These are phyloP conservation scores for Calycina herbarum DNA, from an alignment of 2,329 filamentous ascomycete genomes.

Conservation along the genomic window DNA sequence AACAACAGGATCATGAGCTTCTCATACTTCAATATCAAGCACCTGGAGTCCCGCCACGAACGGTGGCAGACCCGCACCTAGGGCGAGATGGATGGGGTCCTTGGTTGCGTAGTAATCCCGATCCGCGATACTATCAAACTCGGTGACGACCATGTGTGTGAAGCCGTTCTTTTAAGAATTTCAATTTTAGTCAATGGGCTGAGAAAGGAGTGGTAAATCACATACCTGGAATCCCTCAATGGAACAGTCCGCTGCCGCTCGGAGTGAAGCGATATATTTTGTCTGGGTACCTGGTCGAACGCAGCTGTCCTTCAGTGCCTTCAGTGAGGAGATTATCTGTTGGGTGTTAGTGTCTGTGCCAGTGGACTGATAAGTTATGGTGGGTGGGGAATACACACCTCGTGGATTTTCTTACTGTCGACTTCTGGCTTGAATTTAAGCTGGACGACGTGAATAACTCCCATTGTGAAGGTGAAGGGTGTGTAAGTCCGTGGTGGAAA, in stretches of 20 bases:
- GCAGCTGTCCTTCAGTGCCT: not conserved
- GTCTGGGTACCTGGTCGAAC: not conserved
- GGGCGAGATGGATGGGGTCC: not conserved
- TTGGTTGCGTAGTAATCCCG: not conserved
- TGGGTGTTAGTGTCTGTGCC: not conserved
- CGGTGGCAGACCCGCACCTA: not conserved
- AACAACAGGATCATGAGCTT: not conserved
- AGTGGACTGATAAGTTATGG: no score
- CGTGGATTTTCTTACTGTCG: not conserved
- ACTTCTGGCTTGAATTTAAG: constrained; percentile 3
- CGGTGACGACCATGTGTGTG: not conserved
- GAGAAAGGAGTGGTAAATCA: not conserved
- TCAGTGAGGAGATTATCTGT: not conserved
- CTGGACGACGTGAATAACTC: constrained; percentile 1
- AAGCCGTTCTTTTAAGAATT: not conserved
- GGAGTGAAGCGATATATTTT: not conserved
- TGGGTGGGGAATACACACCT: not conserved
- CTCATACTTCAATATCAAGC: constrained; percentile 3
- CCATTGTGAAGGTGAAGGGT: not conserved
- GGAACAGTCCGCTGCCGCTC: not conserved
- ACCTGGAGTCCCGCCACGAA: not conserved
- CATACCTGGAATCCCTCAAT: not conserved
- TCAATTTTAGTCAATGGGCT: no score
- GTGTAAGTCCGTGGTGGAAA: no score
- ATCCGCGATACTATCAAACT: not conserved